These are phyloP conservation scores for Lachnellula hyalina DNA, from an alignment of 2,329 filamentous ascomycete genomes.

Conservation along the genomic window DNA sequence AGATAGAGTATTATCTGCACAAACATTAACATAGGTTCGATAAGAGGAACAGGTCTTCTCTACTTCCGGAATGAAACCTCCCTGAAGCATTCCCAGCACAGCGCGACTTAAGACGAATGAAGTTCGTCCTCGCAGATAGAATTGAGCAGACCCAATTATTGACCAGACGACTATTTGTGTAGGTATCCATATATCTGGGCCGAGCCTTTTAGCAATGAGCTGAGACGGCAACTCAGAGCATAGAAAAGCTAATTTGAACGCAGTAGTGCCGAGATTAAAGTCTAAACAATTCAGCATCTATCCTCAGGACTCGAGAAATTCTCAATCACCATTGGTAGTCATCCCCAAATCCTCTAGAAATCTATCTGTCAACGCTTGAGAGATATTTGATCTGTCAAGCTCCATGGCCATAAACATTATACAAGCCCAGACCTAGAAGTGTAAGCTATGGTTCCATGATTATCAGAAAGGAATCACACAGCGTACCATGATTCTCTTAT, in stretches of 20 bases:
- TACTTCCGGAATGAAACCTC: constrained; percentile 32
- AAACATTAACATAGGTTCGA: constrained; percentile 47
- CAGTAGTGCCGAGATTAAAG: constrained; percentile 41
- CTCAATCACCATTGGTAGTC: constrained; percentile 37
- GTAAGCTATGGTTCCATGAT: no score
- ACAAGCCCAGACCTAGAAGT: constrained; percentile 1
- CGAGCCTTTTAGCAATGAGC: constrained; percentile 39
- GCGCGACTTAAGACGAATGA: constrained; percentile 30
- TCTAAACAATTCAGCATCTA: constrained; percentile 23
- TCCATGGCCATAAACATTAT: constrained; percentile 58
- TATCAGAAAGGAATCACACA: no score
- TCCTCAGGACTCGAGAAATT: no score
- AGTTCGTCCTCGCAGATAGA: constrained; percentile 31
- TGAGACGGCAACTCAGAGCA: constrained; percentile 54
- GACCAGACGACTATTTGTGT: constrained; percentile 49
- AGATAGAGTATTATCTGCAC: constrained; percentile 29
- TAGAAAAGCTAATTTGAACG: constrained; percentile 34
- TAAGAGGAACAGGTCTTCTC: constrained; percentile 37
- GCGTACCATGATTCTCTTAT: constrained; percentile 30
- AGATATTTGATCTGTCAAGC: constrained; percentile 54
- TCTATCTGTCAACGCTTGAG: constrained; percentile 55
- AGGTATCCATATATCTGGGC: constrained; percentile 46
- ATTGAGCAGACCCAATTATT: constrained; percentile 48
- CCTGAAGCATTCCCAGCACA: constrained; percentile 25
- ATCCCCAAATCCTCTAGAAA: constrained; percentile 49